Conservation (phyloP, 2,329 filamentous ascomycete species). For the Fusarium fujikuroi region DNA sequence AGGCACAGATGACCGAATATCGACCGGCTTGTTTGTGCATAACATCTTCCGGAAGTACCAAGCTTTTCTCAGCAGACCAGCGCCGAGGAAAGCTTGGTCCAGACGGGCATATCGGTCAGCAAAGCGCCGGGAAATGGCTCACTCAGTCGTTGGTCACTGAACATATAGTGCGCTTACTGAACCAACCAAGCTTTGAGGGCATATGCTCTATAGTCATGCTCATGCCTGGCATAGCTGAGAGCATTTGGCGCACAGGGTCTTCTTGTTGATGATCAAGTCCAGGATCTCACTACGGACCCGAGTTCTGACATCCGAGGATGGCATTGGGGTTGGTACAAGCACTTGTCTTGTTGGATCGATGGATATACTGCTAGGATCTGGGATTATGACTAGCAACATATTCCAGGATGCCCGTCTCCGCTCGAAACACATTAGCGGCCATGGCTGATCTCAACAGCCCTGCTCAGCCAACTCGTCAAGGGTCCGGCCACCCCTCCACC, state of each 20-base stretch:
- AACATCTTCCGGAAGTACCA: slow-evolving; percentile 35
- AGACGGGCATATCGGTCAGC: slow-evolving; percentile 14
- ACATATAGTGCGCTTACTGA: not conserved
- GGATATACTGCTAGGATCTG: slow-evolving; percentile 39
- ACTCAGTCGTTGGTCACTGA: not conserved
- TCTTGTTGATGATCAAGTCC: slow-evolving; percentile 10
- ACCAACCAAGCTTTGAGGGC: not conserved
- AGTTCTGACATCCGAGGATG: slow-evolving; percentile 33
- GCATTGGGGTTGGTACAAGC: slow-evolving; percentile 37
- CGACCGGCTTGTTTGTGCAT: slow-evolving; percentile 36
- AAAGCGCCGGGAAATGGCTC: slow-evolving; percentile 18
- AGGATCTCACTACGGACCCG: slow-evolving; percentile 29
- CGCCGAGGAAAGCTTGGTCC: slow-evolving; percentile 39
- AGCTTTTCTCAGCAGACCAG: slow-evolving; percentile 31
- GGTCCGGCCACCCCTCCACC: slow-evolving; percentile 51
- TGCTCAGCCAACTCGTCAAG: slow-evolving; percentile 51
- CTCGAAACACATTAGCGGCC: slow-evolving; percentile 56
- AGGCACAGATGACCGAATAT: slow-evolving; percentile 35
- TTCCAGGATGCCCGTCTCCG: slow-evolving; percentile 50
- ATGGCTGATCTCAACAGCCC: slow-evolving; percentile 54
- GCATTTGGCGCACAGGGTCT: slow-evolving; percentile 4
- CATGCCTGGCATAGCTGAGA: not conserved
- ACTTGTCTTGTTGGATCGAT: slow-evolving; percentile 34
- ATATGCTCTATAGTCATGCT: not conserved
- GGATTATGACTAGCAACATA: slow-evolving; percentile 44